Evolutionary conservation across 2,329 filamentous ascomycete species (phyloP).

Genomic region (Lachnellula arida): DNA sequence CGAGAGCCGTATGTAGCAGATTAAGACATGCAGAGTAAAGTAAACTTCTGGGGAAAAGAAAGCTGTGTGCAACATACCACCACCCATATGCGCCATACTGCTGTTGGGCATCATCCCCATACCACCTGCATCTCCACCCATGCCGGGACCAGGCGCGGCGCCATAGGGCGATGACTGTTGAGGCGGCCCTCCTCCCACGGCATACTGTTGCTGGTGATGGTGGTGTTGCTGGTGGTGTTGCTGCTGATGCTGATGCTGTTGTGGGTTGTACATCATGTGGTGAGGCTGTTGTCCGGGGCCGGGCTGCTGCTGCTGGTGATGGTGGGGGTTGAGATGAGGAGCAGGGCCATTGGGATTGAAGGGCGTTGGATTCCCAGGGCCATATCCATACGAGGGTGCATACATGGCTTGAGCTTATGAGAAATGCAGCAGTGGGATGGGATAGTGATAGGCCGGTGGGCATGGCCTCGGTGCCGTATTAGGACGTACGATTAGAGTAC

Average conservation of each 20-base stretch:
- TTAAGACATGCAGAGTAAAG: constrained; percentile 1
- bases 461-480: constrained; percentile 1
- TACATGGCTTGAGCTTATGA: constrained; percentile 11
- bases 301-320: not conserved
- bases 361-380: constrained; percentile 7
- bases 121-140: constrained; percentile 27
- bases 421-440: not conserved
- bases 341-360: constrained; percentile 15
- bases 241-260: constrained; percentile 46
- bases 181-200: constrained; percentile 12
- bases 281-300: constrained; percentile 5
- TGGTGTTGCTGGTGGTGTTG: constrained; percentile 21
- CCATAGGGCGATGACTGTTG: constrained; percentile 27
- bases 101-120: constrained; percentile 55
- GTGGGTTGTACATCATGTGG: constrained; percentile 27
- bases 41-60: not conserved
- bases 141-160: constrained; percentile 22
- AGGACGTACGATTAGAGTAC: constrained; percentile 4
- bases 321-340: constrained; percentile 4
- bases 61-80: constrained; percentile 29
- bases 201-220: constrained; percentile 26
- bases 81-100: constrained; percentile 32
- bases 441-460: constrained; percentile 10
- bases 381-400: constrained; percentile 13
- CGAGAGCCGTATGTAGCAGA: constrained; percentile 8